Evolutionary conservation across 495 filamentous ascomycete species (phyloP).

Genomic region (Aspergillus wentii): DNA sequence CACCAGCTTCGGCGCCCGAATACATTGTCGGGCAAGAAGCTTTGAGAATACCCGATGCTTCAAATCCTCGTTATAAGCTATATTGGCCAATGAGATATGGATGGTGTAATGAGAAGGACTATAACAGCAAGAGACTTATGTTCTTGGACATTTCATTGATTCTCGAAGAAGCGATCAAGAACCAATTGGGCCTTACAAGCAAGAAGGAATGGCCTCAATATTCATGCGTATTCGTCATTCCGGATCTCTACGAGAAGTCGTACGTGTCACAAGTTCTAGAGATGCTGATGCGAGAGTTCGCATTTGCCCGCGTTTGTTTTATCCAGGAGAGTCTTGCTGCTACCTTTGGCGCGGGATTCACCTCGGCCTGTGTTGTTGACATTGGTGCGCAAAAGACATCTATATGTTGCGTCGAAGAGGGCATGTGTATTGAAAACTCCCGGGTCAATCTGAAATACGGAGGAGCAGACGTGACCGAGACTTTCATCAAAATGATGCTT

Average conservation of each 20-base stretch:
- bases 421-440: slow-evolving; percentile 89
- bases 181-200: slow-evolving; percentile 70
- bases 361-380: slow-evolving; percentile 89
- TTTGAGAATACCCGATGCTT: slow-evolving; percentile 79
- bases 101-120: slow-evolving; percentile 86
- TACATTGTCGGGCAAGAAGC: slow-evolving; percentile 80
- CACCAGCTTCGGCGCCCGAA: slow-evolving; percentile 59
- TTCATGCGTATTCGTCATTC: slow-evolving; percentile 90
- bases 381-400: slow-evolving; percentile 98
- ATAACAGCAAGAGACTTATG: slow-evolving; percentile 66
- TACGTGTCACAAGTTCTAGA: slow-evolving; percentile 83
- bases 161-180: slow-evolving; percentile 78
- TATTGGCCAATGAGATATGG: slow-evolving; percentile 89
- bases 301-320: slow-evolving; percentile 82
- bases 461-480: slow-evolving; percentile 87
- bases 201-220: slow-evolving; percentile 84
- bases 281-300: slow-evolving; percentile 80
- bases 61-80: slow-evolving; percentile 83
- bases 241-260: slow-evolving; percentile 90
- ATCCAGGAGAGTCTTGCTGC: slow-evolving; percentile 94
- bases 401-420: slow-evolving; percentile 95
- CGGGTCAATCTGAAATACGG: slow-evolving; percentile 91
- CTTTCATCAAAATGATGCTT: slow-evolving; percentile 95
- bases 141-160: slow-evolving; percentile 83
- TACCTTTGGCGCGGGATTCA: slow-evolving; percentile 93